Evolutionary conservation across 192 early-diverging fungal genomes (phyloP), one percentile per base, ranked within the genome.

Genomic region (Mortierella claussenii): DNA sequence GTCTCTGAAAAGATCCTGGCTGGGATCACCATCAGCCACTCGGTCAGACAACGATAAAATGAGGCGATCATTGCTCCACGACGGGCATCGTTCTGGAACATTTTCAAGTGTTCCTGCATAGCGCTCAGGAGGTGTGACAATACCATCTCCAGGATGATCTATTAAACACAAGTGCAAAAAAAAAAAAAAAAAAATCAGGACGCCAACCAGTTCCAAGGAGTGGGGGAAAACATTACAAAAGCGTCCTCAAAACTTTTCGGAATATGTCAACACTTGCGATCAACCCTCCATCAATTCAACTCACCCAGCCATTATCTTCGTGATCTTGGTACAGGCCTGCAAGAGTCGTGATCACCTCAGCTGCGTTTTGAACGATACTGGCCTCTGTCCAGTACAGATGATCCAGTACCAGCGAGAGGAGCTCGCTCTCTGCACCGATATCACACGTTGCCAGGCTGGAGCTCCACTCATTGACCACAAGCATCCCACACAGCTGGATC

Each of bases 11-110:
- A 80, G 5, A 91, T 55, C 23, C 83, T 83, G 13, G 85, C 64
- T 7, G 90, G 86, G 23, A 88, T 74, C 2, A 80, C 80, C 88
- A 94, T 92, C n/a, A 94, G 40, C 94, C 93, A 95, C 33, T 90
- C 87, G 2, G 86, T 67, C 9, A 94, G 53, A 58, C 91, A 91
- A 24, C 85, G 83, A 40, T 94, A 88, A 17, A 95, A 71, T 18
- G 85, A 76, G 2, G 88, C 82, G n/a, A 93, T 81, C 26, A 91
- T 88, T 12, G 74, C 55, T 5, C 82, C 89, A 80, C 66, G 40
- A 13, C 40, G 55, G 31, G 45, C 21, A 54, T 79, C 68, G 21
- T 26, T 55, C 36, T 63, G 67, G 55, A 79, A 79, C 28, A 69
- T 26, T n/a, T 86, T 83, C 15, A 95, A 46, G 54, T 92, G 91